Percentiles rank a stretch among this genome's conserved stretches.
Evolutionary conservation across 2,329 filamentous ascomycete genomes (phyloP).

Genomic region (Diaporthe helianthi): DNA sequence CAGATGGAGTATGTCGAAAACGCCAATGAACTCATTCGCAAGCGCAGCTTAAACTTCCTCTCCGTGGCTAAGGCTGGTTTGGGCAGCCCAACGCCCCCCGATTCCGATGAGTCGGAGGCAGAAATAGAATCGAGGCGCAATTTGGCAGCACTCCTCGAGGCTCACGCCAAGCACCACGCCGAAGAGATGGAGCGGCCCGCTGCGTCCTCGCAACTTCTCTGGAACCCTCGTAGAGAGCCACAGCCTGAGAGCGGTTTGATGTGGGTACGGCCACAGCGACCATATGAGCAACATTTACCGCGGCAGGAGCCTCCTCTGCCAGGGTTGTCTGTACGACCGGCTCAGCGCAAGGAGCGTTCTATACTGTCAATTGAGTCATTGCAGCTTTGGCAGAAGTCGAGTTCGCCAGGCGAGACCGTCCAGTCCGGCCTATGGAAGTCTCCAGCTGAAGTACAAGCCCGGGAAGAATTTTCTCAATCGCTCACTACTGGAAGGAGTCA

Average conservation of each 20-base stretch:
- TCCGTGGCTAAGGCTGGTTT: slow-evolving; percentile 49
- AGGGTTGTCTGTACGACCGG: slow-evolving; percentile 46
- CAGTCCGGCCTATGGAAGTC: slow-evolving; percentile 44
- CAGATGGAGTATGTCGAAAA: slow-evolving; percentile 54
- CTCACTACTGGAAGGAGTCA: slow-evolving; percentile 1
- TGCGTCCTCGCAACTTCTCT: slow-evolving; percentile 38
- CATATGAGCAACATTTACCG: slow-evolving; percentile 24
- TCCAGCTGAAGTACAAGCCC: not conserved
- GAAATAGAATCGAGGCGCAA: slow-evolving; percentile 41
- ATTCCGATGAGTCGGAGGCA: slow-evolving; percentile 57
- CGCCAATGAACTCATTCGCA: slow-evolving; percentile 47
- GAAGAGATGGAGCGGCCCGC: not conserved
- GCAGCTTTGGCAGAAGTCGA: slow-evolving; percentile 49
- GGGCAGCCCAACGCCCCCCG: slow-evolving; percentile 61
- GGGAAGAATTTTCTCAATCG: not conserved
- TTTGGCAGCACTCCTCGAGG: slow-evolving; percentile 34
- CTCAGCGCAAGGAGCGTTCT: slow-evolving; percentile 43
- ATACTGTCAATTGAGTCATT: slow-evolving; percentile 48
- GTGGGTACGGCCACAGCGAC: slow-evolving; percentile 38
- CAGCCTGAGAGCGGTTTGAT: slow-evolving; percentile 35
- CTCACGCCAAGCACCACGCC: slow-evolving; percentile 27
- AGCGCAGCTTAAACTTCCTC: slow-evolving; percentile 50
- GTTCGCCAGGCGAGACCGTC: slow-evolving; percentile 33
- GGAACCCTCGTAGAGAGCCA: slow-evolving; percentile 37
- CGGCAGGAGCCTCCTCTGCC: slow-evolving; percentile 39